Evolutionary conservation across 352 stramenopile genomes (phyloP).

Genomic region (Elongisporangium anandrum): DNA sequence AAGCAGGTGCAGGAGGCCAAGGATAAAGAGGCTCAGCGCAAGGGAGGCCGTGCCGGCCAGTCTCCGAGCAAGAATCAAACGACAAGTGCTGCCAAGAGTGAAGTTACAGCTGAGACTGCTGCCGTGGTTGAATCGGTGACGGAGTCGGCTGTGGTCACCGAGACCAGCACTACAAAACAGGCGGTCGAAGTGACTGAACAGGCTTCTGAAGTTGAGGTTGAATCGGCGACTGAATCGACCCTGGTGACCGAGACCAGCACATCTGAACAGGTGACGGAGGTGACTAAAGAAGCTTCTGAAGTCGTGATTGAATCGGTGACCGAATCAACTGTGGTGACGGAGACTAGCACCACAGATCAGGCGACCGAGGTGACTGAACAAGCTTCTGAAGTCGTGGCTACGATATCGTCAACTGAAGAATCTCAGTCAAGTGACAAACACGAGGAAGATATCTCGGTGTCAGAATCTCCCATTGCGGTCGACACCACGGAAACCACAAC

Average conservation of each 20-base stretch:
- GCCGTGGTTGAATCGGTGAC: not conserved
- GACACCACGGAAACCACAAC: no score
- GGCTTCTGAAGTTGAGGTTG: not conserved
- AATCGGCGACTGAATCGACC: not conserved
- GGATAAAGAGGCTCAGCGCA: conserved; percentile 14
- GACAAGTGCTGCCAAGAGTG: conserved; percentile 26
- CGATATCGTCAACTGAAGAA: not conserved
- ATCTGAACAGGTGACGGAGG: conserved; percentile 25
- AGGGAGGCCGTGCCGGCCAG: not conserved
- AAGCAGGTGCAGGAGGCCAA: conserved; percentile 27
- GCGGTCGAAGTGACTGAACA: conserved; percentile 12
- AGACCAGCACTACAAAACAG: conserved; percentile 8
- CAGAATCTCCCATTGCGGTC: not conserved
- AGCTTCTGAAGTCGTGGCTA: not conserved
- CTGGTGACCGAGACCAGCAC: conserved; percentile 1
- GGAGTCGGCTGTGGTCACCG: not conserved
- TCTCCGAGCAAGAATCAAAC: conserved; percentile 2
- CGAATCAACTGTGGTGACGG: not conserved
- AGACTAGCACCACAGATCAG: not conserved
- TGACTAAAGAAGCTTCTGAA: not conserved
- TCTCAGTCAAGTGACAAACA: not conserved
- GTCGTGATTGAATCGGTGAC: not conserved
- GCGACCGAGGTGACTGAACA: conserved; percentile 7
- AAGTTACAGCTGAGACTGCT: conserved; percentile 2
- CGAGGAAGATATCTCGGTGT: not conserved